These are phyloP conservation scores for Stentor coeruleus DNA, from an alignment of 73 alveolate genomes.

Conservation along the genomic window DNA sequence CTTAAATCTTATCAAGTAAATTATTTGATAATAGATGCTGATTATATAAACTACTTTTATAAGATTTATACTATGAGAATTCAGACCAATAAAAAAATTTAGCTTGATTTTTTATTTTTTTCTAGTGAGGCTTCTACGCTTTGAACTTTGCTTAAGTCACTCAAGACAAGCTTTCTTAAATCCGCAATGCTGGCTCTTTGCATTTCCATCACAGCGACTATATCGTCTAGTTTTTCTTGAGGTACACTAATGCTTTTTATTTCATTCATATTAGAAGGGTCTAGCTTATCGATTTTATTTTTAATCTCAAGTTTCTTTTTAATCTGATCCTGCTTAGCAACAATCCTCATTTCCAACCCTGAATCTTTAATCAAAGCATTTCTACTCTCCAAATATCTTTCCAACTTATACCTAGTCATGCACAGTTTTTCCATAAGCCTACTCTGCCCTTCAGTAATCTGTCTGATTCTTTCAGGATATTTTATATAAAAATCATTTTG, in stretches of 20 bases:
- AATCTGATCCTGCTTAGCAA: neutral
- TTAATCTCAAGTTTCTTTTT: neutral
- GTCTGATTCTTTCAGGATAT: neutral
- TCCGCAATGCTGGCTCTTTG: neutral
- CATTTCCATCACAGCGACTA: neutral
- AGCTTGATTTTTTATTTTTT: too few species aligned
- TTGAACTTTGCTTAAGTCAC: neutral
- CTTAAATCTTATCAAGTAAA: too few species aligned
- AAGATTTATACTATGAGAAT: too few species aligned
- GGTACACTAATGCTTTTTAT: neutral
- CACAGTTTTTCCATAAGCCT: neutral
- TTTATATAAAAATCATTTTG: neutral
- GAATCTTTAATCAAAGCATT: conserved; percentile 3
- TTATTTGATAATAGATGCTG: too few species aligned
- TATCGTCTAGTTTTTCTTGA: neutral
- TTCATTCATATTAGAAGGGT: neutral
- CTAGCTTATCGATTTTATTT: neutral
- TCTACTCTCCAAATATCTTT: neutral
- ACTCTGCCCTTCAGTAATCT: conserved; percentile 8
- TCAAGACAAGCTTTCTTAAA: neutral
- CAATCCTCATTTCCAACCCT: conserved; percentile 9
- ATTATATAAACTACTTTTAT: too few species aligned
- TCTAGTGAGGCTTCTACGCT: neutral
- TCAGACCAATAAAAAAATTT: too few species aligned
- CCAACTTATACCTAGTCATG: conserved; percentile 2